A percentile compares a stretch with the other conserved stretches of the same genome.
Evolutionary conservation across 805 yeast genomes (phyloP).

Genomic region (Barnettozyma vustinii): DNA sequence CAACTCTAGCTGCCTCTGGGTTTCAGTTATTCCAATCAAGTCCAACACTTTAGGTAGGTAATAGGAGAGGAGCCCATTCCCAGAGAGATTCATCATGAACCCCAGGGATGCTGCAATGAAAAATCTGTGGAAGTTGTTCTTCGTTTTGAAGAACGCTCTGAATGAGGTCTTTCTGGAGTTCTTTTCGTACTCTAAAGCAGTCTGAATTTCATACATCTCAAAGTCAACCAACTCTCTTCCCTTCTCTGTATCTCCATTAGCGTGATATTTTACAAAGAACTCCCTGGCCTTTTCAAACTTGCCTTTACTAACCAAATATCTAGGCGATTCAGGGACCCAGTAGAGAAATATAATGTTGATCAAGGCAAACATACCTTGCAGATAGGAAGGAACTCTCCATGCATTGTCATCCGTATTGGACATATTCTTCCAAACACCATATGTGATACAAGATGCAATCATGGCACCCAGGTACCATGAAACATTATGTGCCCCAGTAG

Average conservation of each 20-base stretch:
- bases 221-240: background rate
- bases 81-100: constrained; percentile 40
- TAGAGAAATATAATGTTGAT: constrained; percentile 32
- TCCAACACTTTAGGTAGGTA: constrained; percentile 44
- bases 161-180: constrained; percentile 30
- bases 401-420: constrained; percentile 25
- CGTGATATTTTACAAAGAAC: constrained; percentile 19
- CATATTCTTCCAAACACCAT: constrained; percentile 35
- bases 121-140: constrained; percentile 38
- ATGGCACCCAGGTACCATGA: constrained; percentile 52
- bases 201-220: constrained; percentile 21
- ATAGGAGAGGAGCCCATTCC: constrained; percentile 48
- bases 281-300: constrained; percentile 37
- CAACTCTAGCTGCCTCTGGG: background rate
- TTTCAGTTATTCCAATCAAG: constrained; percentile 25
- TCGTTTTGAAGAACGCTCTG: constrained; percentile 33
- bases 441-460: constrained; percentile 46
- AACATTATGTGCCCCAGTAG: constrained; percentile 43
- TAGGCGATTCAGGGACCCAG: constrained; percentile 46
- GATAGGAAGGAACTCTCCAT: constrained; percentile 51
- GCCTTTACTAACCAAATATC: constrained; percentile 38
- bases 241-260: background rate
- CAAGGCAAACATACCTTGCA: constrained; percentile 45
- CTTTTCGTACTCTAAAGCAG: constrained; percentile 37
- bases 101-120: constrained; percentile 31